Conservation (phyloP, 306 rosid genomes). For the Acmispon strigosus region DNA sequence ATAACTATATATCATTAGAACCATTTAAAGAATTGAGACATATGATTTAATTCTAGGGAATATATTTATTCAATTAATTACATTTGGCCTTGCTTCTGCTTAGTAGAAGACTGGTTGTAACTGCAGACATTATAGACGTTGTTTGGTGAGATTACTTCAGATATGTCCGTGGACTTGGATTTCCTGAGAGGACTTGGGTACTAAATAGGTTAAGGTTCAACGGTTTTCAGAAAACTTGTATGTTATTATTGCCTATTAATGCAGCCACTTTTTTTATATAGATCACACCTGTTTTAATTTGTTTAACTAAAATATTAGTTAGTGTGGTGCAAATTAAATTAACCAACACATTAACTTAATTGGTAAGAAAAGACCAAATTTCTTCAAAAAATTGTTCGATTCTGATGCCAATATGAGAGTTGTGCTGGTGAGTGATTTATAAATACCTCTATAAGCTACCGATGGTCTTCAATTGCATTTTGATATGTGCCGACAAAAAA, state of each 20-base stretch:
- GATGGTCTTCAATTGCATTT: too few relatives aligned
- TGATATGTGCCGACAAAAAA: background rate
- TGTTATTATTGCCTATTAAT: background rate
- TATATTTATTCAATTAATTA: background rate
- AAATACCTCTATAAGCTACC: too few relatives aligned
- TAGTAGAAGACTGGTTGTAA: slow-evolving; percentile 11
- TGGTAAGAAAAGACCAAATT: too few relatives aligned
- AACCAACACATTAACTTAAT: too few relatives aligned
- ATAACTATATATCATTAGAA: too few relatives aligned
- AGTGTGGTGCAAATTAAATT: too few relatives aligned
- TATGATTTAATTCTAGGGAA: background rate
- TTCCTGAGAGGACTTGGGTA: background rate
- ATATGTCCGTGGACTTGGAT: slow-evolving; percentile 23
- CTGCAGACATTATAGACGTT: slow-evolving; percentile 28
- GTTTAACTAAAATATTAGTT: too few relatives aligned
- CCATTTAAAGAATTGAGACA: too few relatives aligned
- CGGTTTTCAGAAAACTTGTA: background rate
- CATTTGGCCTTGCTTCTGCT: slow-evolving; percentile 6
- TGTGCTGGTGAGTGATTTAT: too few relatives aligned
- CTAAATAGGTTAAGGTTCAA: slow-evolving; percentile 13
- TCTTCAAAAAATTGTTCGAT: too few relatives aligned
- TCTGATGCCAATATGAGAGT: too few relatives aligned
- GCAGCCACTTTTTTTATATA: background rate
- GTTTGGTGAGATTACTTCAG: slow-evolving; percentile 37
- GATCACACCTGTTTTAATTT: background rate